These are phyloP conservation scores for Debaryomyces maramus DNA, from an alignment of 805 yeast genomes.

Conservation along the genomic window DNA sequence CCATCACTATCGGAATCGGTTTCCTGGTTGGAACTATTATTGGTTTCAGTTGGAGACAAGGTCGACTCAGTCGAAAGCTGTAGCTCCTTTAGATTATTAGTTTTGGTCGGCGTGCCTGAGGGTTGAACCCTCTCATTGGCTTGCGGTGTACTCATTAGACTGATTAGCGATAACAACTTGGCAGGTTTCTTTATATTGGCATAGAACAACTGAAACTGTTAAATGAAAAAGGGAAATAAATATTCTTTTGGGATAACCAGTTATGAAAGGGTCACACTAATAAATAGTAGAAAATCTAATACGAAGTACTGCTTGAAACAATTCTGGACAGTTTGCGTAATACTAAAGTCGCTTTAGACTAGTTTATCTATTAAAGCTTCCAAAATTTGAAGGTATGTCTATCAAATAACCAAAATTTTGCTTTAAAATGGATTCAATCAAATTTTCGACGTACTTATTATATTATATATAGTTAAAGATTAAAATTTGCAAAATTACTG, in stretches of 20 bases:
- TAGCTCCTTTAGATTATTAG: background rate
- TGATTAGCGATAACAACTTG: slow-evolving; percentile 35
- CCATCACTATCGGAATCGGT: background rate
- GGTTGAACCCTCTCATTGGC: slow-evolving; percentile 16
- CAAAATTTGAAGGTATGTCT: too few species aligned
- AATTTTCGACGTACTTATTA: too few species aligned
- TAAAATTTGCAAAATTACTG: background rate
- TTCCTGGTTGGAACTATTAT: background rate
- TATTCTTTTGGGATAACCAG: too few species aligned
- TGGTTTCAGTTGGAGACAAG: background rate
- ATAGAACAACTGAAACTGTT: background rate
- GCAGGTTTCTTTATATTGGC: slow-evolving; percentile 5
- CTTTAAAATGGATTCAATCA: too few species aligned
- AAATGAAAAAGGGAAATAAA: background rate
- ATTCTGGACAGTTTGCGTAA: too few species aligned
- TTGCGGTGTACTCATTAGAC: slow-evolving; percentile 35
- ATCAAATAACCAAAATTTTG: too few species aligned
- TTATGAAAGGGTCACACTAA: too few species aligned
- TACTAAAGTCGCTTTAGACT: too few species aligned
- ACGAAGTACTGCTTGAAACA: too few species aligned
- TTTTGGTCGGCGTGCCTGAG: background rate
- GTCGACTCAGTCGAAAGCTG: background rate
- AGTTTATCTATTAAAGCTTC: too few species aligned
- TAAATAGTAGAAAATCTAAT: too few species aligned
- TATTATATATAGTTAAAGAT: background rate